These are phyloP conservation scores for Naganishia vishniacii DNA, from an alignment of 768 basidiomycete species.

Conservation along the genomic window DNA sequence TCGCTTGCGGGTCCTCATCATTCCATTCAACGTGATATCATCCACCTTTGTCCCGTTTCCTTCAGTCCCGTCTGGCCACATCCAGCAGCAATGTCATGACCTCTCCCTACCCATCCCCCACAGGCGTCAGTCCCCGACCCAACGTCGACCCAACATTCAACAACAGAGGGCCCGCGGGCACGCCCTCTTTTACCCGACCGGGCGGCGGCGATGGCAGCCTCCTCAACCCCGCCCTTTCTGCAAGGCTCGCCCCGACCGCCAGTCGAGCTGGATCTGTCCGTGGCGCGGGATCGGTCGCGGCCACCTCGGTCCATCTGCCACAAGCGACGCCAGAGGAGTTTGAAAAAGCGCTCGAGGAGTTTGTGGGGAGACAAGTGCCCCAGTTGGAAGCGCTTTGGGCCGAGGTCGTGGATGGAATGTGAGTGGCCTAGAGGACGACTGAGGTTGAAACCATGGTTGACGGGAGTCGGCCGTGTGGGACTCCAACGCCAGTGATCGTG, in stretches of 20 bases:
- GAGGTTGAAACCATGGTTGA: background rate
- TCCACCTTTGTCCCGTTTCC: too few species aligned
- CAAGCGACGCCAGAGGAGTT: constrained; percentile 13
- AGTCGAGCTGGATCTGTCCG: constrained; percentile 8
- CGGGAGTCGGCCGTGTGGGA: background rate
- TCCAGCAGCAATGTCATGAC: constrained; percentile 17
- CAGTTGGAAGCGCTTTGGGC: constrained; percentile 7
- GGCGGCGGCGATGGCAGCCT: too few species aligned
- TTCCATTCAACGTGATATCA: too few species aligned
- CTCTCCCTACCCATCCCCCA: constrained; percentile 1
- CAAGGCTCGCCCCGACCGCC: background rate
- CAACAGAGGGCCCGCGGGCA: background rate
- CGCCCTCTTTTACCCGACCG: background rate
- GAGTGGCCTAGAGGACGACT: background rate
- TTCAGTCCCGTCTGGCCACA: too few species aligned
- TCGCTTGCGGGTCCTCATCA: too few species aligned
- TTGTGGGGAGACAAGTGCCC: constrained; percentile 4
- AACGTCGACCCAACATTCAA: background rate
- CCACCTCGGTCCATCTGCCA: background rate
- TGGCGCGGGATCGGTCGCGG: background rate
- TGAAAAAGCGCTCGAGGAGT: constrained; percentile 16
- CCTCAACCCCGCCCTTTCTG: background rate
- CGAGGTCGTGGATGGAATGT: constrained; percentile 21
- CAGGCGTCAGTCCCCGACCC: background rate
- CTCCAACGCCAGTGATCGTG: constrained; percentile 8